Base-by-base conservation (phyloP, 2,329 filamentous ascomycete genomes). In the Diplocarpon mali region DNA sequence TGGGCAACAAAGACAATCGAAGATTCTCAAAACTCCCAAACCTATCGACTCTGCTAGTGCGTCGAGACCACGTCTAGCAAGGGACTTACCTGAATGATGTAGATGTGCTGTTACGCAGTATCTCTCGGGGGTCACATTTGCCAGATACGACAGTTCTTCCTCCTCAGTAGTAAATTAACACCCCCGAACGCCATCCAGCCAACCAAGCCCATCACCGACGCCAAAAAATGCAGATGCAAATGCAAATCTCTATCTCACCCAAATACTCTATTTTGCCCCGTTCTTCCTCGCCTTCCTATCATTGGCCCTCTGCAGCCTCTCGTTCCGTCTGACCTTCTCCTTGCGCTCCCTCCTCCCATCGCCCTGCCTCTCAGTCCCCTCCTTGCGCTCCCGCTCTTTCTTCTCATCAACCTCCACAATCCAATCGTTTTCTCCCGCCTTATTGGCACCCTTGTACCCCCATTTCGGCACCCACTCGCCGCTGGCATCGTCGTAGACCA, bases 401-500 rank as follows among this genome's bases (percentile, higher is more conserved):
- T 82, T 77, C 64, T 83, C 77, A 61, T 95, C 83, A 43, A 98
- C 81, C 75, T 96, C 92, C 47, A 95, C 86, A 56, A 95, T 70
- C 85, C 89, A 94, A 60, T 94, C 81, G 53, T 78, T 72, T 65
- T 93, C 82, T 15, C 77, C 83, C 50, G 80, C 79, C 71, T 92
- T 90, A 65, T 92, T 92, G 64, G 85, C 80, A 49, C 83, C 89
- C 69, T 90, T 84, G 69, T 92, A 95, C 0, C 92, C 92, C 87
- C 90, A 98, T 66, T 88, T 89, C 51, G 85, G 83, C 62, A 87
- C 84, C 87, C 88, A 96, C 63, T 92, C 85, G 53, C 85, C 84
- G 28, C 71, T 84, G 47, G 73, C 78, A 66, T 94, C 85, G 65
- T 96, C 87, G 64, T 82, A 96, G 45, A 83, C 78, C 57, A 89